These are phyloP conservation scores for Zymoseptoria pseudotritici DNA, from an alignment of 2,329 filamentous ascomycete genomes.

Conservation along the genomic window DNA sequence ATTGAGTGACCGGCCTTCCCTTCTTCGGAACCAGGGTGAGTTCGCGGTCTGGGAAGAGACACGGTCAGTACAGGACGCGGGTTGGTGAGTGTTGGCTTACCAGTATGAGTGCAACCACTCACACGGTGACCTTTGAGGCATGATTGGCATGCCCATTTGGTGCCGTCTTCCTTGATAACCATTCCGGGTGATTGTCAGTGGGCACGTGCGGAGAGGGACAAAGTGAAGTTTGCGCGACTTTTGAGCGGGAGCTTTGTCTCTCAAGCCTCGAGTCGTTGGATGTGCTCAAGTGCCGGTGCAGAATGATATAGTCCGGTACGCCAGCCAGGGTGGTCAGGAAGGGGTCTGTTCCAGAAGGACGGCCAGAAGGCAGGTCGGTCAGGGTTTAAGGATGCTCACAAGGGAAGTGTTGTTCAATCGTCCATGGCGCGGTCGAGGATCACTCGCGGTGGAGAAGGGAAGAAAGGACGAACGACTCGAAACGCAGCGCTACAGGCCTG, in stretches of 20 bases:
- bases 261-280: background rate
- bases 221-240: slow-evolving; percentile 13
- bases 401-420: background rate
- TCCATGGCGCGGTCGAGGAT: background rate
- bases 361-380: background rate
- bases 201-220: slow-evolving; percentile 7
- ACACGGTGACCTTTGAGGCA: slow-evolving; percentile 97
- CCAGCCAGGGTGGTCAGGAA: background rate
- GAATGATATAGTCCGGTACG: background rate
- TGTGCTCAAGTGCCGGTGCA: background rate
- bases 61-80: slow-evolving; percentile 12
- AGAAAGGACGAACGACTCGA: background rate
- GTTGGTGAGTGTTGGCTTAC: slow-evolving; percentile 47
- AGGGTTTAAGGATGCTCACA: background rate
- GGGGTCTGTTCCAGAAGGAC: background rate
- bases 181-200: slow-evolving; percentile 18
- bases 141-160: slow-evolving; percentile 96
- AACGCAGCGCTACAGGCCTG: background rate
- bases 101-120: slow-evolving; percentile 93
- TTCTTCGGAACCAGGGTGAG: slow-evolving; percentile 96
- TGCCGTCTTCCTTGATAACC: slow-evolving; percentile 56
- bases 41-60: slow-evolving; percentile 62
- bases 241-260: background rate
- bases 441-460: background rate
- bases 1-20: slow-evolving; percentile 94